Conservation (phyloP, 306 rosid genomes). For the Styphnolobium japonicum region DNA sequence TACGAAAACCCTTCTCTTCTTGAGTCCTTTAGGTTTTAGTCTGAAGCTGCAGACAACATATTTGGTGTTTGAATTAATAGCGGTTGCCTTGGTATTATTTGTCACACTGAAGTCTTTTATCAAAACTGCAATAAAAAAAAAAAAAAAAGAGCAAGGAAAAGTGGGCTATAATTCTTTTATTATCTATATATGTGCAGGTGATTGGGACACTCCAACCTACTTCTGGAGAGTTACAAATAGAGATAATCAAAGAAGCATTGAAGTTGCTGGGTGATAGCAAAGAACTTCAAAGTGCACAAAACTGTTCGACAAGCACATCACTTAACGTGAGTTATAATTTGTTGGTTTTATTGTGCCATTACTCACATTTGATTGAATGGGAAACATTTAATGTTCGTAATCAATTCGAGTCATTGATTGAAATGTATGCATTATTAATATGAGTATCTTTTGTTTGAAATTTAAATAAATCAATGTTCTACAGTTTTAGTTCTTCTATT, state of each 20-base stretch:
- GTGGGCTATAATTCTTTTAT: constrained; percentile 21
- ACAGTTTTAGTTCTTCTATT: background rate
- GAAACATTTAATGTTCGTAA: background rate
- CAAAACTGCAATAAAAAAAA: background rate
- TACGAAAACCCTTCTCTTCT: background rate
- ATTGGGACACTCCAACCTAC: constrained; percentile 52
- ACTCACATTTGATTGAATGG: background rate
- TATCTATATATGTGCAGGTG: constrained; percentile 30
- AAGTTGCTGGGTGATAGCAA: constrained; percentile 18
- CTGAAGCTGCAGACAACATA: background rate
- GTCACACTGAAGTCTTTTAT: background rate
- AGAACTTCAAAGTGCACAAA: constrained; percentile 25
- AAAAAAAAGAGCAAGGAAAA: background rate
- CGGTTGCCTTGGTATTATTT: background rate
- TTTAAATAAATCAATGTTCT: constrained; percentile 14
- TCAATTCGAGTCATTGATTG: background rate
- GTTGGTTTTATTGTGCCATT: background rate
- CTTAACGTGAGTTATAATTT: constrained; percentile 35
- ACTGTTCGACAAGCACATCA: constrained; percentile 25
- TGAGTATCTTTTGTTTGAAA: constrained; percentile 6
- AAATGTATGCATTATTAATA: background rate
- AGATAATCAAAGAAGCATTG: constrained; percentile 49
- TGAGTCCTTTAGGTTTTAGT: constrained; percentile 3
- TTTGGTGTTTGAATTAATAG: constrained; percentile 23
- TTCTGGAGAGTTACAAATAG: constrained; percentile 41